A percentile compares a stretch with the other conserved stretches of the same genome.
Conservation (phyloP, 192 early-diverging fungal genomes). For the Phycomyces blakesleeanus region DNA sequence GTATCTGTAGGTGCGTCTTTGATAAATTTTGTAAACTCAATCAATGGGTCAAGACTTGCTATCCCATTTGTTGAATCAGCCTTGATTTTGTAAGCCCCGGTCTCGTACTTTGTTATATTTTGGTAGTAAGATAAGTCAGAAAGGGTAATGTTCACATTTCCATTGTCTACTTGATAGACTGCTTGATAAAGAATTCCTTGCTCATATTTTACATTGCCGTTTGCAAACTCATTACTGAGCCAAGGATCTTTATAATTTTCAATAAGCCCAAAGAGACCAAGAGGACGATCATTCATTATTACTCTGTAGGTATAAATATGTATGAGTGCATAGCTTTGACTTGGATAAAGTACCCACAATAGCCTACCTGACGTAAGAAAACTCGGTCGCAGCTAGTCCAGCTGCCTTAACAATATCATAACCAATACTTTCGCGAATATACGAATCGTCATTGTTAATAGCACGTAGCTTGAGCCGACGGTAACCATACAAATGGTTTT, state of each 20-base stretch:
- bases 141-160: neutral
- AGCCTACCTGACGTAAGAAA: constrained; percentile 8
- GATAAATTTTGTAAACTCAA: constrained; percentile 12
- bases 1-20: constrained; percentile 10
- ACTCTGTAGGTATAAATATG: neutral
- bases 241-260: constrained; percentile 17
- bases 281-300: constrained; percentile 8
- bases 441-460: constrained; percentile 8
- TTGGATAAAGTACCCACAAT: neutral
- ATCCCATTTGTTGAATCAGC: neutral
- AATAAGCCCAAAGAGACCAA: constrained; percentile 18
- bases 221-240: constrained; percentile 9
- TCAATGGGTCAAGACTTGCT: neutral
- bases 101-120: neutral
- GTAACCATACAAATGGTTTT: neutral
- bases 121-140: constrained; percentile 12
- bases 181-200: constrained; percentile 14
- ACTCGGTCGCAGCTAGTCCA: constrained; percentile 4
- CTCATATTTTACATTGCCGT: neutral
- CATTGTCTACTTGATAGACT: neutral
- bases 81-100: constrained; percentile 12
- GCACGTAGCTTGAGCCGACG: constrained; percentile 17
- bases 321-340: neutral
- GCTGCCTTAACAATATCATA: constrained; percentile 14
- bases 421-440: constrained; percentile 19